Evolutionary conservation across 768 basidiomycete genomes (phyloP), one percentile per base, ranked within the genome.

Genomic region (Pleurotus pulmonarius): DNA sequence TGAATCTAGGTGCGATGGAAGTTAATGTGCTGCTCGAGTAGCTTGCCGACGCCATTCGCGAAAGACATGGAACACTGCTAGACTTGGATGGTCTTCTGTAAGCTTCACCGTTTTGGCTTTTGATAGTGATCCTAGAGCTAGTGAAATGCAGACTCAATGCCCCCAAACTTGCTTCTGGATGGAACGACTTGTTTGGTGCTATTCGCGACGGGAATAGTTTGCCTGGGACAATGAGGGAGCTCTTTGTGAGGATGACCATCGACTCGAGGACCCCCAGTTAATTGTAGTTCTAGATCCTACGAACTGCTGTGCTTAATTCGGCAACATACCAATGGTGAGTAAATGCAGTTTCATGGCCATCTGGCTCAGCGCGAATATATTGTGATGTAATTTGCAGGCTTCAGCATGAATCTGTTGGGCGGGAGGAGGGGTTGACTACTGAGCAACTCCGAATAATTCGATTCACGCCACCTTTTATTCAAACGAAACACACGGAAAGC

Each of bases 81-180:
- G 74, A 70, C 54, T 63, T 74, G n/a, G 73, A 75, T 48, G 73
- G 74, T 20, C 70, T 65, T 26, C 62, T 75, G 73, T 74, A 55
- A 56, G 73, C 58, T 12, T 12, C 13, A 16, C 40, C 5, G 16
- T 29, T 18, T 22, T 34, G 13, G 16, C 8, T 8, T 6, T 4
- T 46, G 8, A 1, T 40, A 15, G 13, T 20, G 7, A 4, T 22
- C 5, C 11, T 37, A 45, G 16, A 5, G 12, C 20, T 5, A 52
- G 22, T 44, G 22, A 59, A 7, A 13, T 44, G 8, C 15, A 71
- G 68, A 25, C 62, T 70, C 11, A 69, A 70, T 20, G 62, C 70
- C 5, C 69, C 69, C 11, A 46, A 67, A 15, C 56, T 69, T n/a
- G 68, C 68, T 38, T 61, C 63, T 9, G 67, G 60, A 0, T 74